Evolutionary conservation across 2,329 filamentous ascomycete species (phyloP).

Genomic region (Talaromyces sp.): DNA sequence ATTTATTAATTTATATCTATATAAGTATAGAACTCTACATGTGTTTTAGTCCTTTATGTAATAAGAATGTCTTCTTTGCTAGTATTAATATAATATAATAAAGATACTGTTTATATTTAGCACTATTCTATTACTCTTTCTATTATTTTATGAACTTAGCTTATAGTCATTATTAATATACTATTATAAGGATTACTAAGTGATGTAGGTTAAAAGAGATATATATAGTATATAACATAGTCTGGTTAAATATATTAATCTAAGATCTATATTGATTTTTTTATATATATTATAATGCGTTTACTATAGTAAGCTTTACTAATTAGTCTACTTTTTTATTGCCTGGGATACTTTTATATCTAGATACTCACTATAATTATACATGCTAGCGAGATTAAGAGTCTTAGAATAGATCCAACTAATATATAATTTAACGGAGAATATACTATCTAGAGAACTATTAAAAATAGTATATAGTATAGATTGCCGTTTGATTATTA

Average conservation of each 20-base stretch:
- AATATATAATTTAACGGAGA: not conserved
- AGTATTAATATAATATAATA: not conserved
- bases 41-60: not conserved
- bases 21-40: not conserved
- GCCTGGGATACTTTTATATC: not conserved
- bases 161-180: not conserved
- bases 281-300: not conserved
- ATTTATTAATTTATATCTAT: not conserved
- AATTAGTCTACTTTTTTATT: not conserved
- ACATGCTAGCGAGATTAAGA: not conserved
- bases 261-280: constrained; percentile 10
- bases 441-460: constrained; percentile 28
- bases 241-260: not conserved
- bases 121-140: not conserved
- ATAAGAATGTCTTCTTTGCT: not conserved
- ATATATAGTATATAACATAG: not conserved
- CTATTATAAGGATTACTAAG: not conserved
- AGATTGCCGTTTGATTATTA: constrained; percentile 32
- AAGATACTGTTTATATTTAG: not conserved
- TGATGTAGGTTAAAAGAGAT: not conserved
- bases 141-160: not conserved
- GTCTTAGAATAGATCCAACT: not conserved
- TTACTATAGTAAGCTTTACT: not conserved
- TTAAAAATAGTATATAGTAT: constrained; percentile 27
- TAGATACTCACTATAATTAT: not conserved